Base-by-base conservation (phyloP, 1,284 basidiomycete species). In the Trichosporon coremiiforme region DNA sequence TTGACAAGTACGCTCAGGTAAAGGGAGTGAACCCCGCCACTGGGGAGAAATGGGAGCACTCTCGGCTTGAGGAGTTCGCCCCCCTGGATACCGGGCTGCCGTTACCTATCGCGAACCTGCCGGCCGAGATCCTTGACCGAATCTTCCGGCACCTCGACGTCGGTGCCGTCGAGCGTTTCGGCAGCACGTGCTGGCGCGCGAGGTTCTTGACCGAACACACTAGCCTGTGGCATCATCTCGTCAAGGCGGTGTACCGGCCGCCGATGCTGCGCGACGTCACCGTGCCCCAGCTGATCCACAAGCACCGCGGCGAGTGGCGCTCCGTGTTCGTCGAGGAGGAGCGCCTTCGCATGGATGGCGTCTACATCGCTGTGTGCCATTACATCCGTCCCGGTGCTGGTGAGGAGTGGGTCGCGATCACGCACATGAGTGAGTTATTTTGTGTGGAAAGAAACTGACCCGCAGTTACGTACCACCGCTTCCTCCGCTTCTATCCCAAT, bases 281-380 rank as follows among this genome's bases (percentile, higher is more conserved):
- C 17, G 15, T 36, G 0, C 55, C 67, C 5, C 79, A 84, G 1
- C 82, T 92, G 17, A 83, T 89, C 6, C 79, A 86, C 31, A 82
- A 83, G 50, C 90, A 89, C 78, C 79, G 82, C 65, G 86, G 84
- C 64, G 89, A 93, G 79, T 93, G 89, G 83, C 87, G 94, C 47
- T 88, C 89, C 31, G 82, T 91, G 5, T 91, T 88, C 78, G 87
- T 95, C 57, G 90, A 94, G 78, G 90, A 92, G 73, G 93, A 93
- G 66, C 87, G 94, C 41, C 80, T 95, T 45, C 88, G 94, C 55
- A 82, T 91, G 74, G 94, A 95, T 73, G 94, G 94, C 4, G 89
- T 93, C 17, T 95, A 95, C 80, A 95, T 96, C 70, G 89, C 92
- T 29, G 90, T 93, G 17, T 95, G 93, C 78, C 92, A 94, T 79